Conservation (phyloP, 2,329 filamentous ascomycete species). For the Pseudogymnoascus sp. region DNA sequence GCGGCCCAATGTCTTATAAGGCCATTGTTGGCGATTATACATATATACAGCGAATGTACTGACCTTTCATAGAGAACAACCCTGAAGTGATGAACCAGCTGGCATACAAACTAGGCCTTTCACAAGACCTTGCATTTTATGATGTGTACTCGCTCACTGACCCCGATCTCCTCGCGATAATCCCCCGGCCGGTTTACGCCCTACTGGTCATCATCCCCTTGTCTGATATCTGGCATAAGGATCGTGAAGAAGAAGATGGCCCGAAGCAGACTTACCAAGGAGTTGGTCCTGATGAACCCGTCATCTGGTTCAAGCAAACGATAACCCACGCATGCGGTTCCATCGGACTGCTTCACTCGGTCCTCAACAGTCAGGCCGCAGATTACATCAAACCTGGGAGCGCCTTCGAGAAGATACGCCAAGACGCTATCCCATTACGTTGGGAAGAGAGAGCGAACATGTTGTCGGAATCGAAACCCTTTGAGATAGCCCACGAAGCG, state of each 20-base stretch:
- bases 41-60: too few species aligned
- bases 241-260: slow-evolving; percentile 67
- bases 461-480: slow-evolving; percentile 68
- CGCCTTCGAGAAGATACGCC: slow-evolving; percentile 55
- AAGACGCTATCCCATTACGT: slow-evolving; percentile 59
- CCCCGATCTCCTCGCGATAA: slow-evolving; percentile 72
- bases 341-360: slow-evolving; percentile 79
- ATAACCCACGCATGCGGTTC: slow-evolving; percentile 90
- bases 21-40: too few species aligned
- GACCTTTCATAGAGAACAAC: slow-evolving; percentile 43
- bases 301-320: slow-evolving; percentile 92
- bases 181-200: slow-evolving; percentile 81
- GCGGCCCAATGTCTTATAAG: too few species aligned
- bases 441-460: slow-evolving; percentile 62
- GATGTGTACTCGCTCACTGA: slow-evolving; percentile 91
- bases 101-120: slow-evolving; percentile 76
- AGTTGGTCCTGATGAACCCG: slow-evolving; percentile 61
- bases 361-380: slow-evolving; percentile 64
- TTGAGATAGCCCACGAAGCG: slow-evolving; percentile 71
- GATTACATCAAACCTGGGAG: slow-evolving; percentile 24
- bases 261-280: slow-evolving; percentile 57
- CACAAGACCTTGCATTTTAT: slow-evolving; percentile 68
- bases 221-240: slow-evolving; percentile 68
- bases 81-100: slow-evolving; percentile 82
- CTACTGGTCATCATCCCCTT: slow-evolving; percentile 90